phyloP scores from a whole-genome alignment of 768 basidiomycete genomes.

The Leucocoprinus birnbaumii region DNA sequence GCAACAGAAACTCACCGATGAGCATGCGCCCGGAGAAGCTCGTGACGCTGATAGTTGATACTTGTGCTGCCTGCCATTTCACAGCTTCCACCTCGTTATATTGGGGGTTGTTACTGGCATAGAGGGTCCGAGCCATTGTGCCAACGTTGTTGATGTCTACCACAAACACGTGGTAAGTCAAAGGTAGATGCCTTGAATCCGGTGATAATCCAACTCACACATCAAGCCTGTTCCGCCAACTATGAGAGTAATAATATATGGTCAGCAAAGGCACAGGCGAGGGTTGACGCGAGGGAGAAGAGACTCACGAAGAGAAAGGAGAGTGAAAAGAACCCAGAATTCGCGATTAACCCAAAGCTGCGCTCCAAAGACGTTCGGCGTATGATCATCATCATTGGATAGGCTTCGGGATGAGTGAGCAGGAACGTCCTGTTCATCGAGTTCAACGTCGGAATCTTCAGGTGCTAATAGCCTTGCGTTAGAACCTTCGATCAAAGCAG shows the following conservation, averaged over 20 bases:
- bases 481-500: conserved; percentile 10
- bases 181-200: too few relatives aligned
- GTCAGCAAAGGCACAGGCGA: not conserved
- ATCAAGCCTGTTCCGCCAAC: conserved; percentile 81
- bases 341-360: conserved; percentile 49
- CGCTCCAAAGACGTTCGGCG: conserved; percentile 54
- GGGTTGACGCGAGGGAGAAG: not conserved
- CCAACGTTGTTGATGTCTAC: conserved; percentile 92
- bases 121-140: conserved; percentile 63
- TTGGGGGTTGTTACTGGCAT: conserved; percentile 51
- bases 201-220: conserved; percentile 47
- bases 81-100: conserved; percentile 70
- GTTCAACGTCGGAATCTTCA: conserved; percentile 13
- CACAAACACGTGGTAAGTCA: not conserved
- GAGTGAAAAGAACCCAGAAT: conserved; percentile 62
- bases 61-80: conserved; percentile 81
- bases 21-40: conserved; percentile 79
- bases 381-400: conserved; percentile 20
- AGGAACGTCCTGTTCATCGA: conserved; percentile 4
- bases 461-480: conserved; percentile 16
- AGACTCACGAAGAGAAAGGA: conserved; percentile 59
- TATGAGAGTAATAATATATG: too few relatives aligned
- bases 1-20: conserved; percentile 49
- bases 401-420: not conserved
- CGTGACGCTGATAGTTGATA: conserved; percentile 77